Conservation (phyloP, 2,329 filamentous ascomycete species). For the Sphaerulina musiva region DNA sequence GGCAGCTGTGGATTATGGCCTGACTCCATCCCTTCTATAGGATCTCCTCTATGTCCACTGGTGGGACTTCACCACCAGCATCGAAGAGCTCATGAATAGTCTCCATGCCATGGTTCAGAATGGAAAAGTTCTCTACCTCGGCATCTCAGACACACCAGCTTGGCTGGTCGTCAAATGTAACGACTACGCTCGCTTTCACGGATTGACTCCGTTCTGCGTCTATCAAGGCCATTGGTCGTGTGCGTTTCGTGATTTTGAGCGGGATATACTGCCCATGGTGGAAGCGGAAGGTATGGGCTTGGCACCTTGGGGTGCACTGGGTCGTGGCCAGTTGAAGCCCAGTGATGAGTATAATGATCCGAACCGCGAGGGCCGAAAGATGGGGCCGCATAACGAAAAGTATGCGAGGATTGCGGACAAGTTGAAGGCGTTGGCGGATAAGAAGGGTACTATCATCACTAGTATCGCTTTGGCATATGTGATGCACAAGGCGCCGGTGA, state of each 20-base stretch:
- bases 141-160: constrained; percentile 62
- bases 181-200: constrained; percentile 56
- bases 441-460: constrained; percentile 51
- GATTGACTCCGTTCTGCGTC: constrained; percentile 41
- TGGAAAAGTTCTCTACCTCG: constrained; percentile 62
- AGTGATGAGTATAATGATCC: constrained; percentile 26
- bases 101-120: constrained; percentile 54
- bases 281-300: constrained; percentile 38
- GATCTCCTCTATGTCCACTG: constrained; percentile 46
- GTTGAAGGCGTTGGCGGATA: constrained; percentile 54
- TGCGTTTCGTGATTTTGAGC: constrained; percentile 37
- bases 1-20: no score
- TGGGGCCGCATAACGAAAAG: constrained; percentile 32
- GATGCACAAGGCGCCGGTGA: constrained; percentile 20
- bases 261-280: constrained; percentile 45
- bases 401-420: constrained; percentile 50
- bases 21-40: no score
- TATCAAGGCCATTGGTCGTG: constrained; percentile 36
- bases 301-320: constrained; percentile 56
- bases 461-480: constrained; percentile 48
- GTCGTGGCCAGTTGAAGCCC: constrained; percentile 14
- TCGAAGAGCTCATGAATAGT: constrained; percentile 62
- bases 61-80: constrained; percentile 59
- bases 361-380: constrained; percentile 35
- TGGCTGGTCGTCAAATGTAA: constrained; percentile 43